phyloP scores from a whole-genome alignment of 257 asterid genomes.

The Thymus quinquecostatus region DNA sequence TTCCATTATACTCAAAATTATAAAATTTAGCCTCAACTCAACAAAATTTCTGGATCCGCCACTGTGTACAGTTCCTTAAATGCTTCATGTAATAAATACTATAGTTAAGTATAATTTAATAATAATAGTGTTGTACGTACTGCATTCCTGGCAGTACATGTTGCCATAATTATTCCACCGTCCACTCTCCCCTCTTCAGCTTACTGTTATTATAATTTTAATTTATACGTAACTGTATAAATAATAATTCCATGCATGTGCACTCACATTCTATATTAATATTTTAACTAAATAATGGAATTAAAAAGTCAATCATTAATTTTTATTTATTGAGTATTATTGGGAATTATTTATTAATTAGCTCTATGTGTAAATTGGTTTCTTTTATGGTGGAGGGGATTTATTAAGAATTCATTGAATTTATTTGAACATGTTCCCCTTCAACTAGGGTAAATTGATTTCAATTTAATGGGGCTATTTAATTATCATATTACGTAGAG shows the following conservation, averaged over 20 bases:
- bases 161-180: conserved; percentile 30
- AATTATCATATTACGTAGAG: background rate
- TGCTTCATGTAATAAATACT: background rate
- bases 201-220: background rate
- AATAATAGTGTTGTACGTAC: conserved; percentile 12
- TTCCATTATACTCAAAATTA: too few relatives aligned
- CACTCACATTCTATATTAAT: background rate
- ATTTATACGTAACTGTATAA: too few relatives aligned
- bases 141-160: conserved; percentile 16
- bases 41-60: too few relatives aligned
- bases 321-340: too few relatives aligned
- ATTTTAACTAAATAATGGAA: background rate
- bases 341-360: background rate
- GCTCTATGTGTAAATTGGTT: background rate
- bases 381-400: background rate
- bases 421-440: background rate
- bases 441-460: background rate
- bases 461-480: background rate
- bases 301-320: too few relatives aligned
- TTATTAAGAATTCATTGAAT: background rate
- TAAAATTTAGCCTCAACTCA: too few relatives aligned
- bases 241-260: background rate
- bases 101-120: background rate
- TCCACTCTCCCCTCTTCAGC: conserved; percentile 6
- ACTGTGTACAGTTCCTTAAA: background rate